Evolutionary conservation across 2,329 filamentous ascomycete species (phyloP).

Genomic region (Pseudogymnoascus sp.): DNA sequence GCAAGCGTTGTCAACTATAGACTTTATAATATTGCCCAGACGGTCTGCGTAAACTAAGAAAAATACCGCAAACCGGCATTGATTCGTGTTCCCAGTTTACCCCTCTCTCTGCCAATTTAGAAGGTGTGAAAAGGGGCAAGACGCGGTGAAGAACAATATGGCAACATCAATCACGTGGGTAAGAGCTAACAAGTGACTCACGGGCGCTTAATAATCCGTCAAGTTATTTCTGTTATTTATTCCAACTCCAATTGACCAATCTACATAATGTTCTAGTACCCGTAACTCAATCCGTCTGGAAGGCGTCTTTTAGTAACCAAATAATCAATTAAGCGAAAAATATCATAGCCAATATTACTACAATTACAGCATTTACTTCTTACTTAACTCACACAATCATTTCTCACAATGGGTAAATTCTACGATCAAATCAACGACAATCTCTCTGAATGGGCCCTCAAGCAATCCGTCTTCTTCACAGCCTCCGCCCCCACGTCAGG

Average conservation of each 20-base stretch:
- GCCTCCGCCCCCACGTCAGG: constrained; percentile 61
- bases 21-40: not conserved
- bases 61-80: not conserved
- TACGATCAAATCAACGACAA: constrained; percentile 45
- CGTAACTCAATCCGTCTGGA: not conserved
- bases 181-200: not conserved
- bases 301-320: not conserved
- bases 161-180: not conserved
- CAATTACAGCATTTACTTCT: not conserved
- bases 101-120: not conserved
- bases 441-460: constrained; percentile 53
- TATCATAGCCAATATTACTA: not conserved
- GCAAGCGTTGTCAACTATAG: not conserved
- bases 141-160: not conserved
- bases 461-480: constrained; percentile 67
- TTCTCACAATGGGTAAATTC: constrained; percentile 46
- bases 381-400: not conserved
- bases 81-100: no score
- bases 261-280: not conserved
- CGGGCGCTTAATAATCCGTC: constrained; percentile 1
- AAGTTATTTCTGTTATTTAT: not conserved
- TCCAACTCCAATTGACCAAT: constrained; percentile 2
- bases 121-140: not conserved
- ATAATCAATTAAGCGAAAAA: not conserved
- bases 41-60: no score